These are phyloP conservation scores for Diospyros kaki DNA, from an alignment of 148 eudicot genomes.

Conservation along the genomic window DNA sequence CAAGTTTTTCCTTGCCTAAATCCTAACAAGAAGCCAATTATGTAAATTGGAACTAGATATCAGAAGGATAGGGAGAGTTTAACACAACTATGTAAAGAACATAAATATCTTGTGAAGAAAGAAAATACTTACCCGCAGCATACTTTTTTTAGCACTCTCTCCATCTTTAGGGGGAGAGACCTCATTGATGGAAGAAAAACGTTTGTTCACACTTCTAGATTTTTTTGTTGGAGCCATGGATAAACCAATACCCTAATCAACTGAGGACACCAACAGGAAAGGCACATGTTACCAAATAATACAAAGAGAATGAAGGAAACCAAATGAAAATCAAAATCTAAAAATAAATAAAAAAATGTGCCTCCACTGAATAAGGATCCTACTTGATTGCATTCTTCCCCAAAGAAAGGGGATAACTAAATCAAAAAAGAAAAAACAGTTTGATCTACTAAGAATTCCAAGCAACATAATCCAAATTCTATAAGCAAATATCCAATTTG, in stretches of 20 bases:
- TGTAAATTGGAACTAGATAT: not conserved
- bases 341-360: not conserved
- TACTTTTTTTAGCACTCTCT: slow-evolving; percentile 48
- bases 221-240: slow-evolving; percentile 89
- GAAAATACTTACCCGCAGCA: slow-evolving; percentile 61
- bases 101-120: slow-evolving; percentile 1
- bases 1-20: no score
- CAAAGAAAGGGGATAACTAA: not conserved
- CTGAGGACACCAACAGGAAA: slow-evolving; percentile 18
- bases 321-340: not conserved
- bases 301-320: not conserved
- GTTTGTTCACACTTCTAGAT: slow-evolving; percentile 80
- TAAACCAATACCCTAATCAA: slow-evolving; percentile 21
- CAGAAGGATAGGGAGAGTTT: not conserved
- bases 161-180: slow-evolving; percentile 70
- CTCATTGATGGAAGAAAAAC: slow-evolving; percentile 52
- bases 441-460: not conserved
- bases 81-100: not conserved
- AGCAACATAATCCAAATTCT: not conserved
- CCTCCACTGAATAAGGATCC: not conserved
- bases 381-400: not conserved
- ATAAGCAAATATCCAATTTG: not conserved
- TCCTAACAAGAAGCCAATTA: not conserved
- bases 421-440: not conserved
- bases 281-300: not conserved